Evolutionary conservation across 176 grass and related monocot species (phyloP).

Genomic region (Saccharum spontaneum): DNA sequence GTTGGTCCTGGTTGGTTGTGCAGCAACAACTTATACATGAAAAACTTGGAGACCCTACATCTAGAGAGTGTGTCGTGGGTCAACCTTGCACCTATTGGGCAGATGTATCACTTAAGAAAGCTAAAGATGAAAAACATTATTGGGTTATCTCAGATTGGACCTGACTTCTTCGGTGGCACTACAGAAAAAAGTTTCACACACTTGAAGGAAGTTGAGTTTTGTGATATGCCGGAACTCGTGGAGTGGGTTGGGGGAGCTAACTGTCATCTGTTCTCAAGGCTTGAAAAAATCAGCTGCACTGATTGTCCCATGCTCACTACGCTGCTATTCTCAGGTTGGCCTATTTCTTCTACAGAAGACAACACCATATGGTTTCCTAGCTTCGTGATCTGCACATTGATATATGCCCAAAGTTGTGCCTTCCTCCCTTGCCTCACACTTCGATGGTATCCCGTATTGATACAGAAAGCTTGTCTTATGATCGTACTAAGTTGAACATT

Average conservation of each 20-base stretch:
- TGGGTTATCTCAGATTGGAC: not conserved
- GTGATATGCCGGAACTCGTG: not conserved
- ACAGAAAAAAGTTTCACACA: not conserved
- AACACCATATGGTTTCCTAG: not conserved
- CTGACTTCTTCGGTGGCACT: not conserved
- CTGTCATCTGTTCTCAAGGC: not conserved
- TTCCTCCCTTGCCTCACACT: conserved; percentile 21
- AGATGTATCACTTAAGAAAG: not conserved
- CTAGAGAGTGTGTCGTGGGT: not conserved
- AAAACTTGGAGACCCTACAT: not conserved
- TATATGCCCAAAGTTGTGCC: not conserved
- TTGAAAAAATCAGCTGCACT: accelerated
- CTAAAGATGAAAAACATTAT: not conserved
- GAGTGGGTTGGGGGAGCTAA: not conserved
- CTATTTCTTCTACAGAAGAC: not conserved
- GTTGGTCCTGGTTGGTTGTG: not conserved
- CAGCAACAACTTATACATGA: not conserved
- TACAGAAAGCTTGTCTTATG: accelerated
- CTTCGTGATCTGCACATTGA: accelerated
- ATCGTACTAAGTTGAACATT: not conserved
- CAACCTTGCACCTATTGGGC: conserved; percentile 4
- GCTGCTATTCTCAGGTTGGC: not conserved
- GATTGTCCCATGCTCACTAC: not conserved
- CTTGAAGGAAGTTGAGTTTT: not conserved
- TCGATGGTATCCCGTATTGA: accelerated